phyloP scores from a whole-genome alignment of 768 basidiomycete genomes.

The Leccinum incarnatum region DNA sequence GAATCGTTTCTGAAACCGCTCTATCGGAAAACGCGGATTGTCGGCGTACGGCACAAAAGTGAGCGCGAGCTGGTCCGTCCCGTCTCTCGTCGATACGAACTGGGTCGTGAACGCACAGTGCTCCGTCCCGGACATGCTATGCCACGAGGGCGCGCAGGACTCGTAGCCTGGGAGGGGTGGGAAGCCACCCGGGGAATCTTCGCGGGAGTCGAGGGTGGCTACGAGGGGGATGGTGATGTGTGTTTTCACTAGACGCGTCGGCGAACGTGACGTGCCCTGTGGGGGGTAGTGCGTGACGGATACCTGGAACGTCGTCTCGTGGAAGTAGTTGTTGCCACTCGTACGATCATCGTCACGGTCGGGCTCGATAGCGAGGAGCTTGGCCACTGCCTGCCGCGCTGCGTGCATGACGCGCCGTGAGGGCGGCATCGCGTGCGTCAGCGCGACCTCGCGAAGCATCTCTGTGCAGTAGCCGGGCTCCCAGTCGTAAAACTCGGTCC shows the following conservation, averaged over 20 bases:
- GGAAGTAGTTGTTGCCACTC: not conserved
- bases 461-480: slow-evolving; percentile 34
- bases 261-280: not conserved
- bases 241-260: not conserved
- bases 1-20: slow-evolving; percentile 14
- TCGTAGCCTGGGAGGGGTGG: slow-evolving; percentile 38
- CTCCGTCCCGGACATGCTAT: slow-evolving; percentile 24
- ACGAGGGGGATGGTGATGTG: not conserved
- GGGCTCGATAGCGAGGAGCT: not conserved
- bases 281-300: not conserved
- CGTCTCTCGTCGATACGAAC: too few species aligned
- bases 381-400: not conserved
- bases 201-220: slow-evolving; percentile 5
- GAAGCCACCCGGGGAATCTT: not conserved
- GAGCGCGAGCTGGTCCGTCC: not conserved
- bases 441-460: slow-evolving; percentile 15
- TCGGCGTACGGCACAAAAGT: slow-evolving; percentile 45
- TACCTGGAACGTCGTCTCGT: not conserved
- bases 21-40: slow-evolving; percentile 36
- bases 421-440: not conserved
- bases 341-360: not conserved
- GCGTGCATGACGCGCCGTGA: not conserved
- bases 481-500: slow-evolving; percentile 49
- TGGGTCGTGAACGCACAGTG: too few species aligned
- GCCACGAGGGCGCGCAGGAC: slow-evolving; percentile 43